Evolutionary conservation across 495 filamentous ascomycete species (phyloP).

Genomic region (Annulohypoxylon stygium): DNA sequence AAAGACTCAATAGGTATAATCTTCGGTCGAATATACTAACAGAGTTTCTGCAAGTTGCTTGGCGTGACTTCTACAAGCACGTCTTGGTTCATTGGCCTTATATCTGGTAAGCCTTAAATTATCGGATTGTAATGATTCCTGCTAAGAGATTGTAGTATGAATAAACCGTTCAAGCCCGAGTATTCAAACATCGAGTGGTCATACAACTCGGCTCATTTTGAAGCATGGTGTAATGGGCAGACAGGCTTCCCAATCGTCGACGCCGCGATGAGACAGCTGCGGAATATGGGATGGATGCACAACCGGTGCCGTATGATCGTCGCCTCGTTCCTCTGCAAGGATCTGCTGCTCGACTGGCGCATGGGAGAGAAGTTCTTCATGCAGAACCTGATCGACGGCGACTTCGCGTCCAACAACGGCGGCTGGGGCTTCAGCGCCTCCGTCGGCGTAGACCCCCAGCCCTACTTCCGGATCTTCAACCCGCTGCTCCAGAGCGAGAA

Average conservation of each 20-base stretch:
- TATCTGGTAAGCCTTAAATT: slow-evolving; percentile 70
- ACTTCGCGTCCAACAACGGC: slow-evolving; percentile 93
- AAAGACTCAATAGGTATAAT: too few relatives aligned
- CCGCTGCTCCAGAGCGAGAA: slow-evolving; percentile 87
- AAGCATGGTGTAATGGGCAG: slow-evolving; percentile 78
- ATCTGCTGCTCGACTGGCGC: slow-evolving; percentile 91
- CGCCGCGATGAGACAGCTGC: slow-evolving; percentile 90
- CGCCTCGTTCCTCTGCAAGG: slow-evolving; percentile 88
- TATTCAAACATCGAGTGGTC: slow-evolving; percentile 88
- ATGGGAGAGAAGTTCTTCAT: slow-evolving; percentile 92
- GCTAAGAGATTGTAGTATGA: slow-evolving; percentile 72
- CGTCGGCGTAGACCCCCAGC: slow-evolving; percentile 90
- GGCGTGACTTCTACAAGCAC: slow-evolving; percentile 95
- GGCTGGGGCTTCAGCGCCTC: slow-evolving; percentile 89
- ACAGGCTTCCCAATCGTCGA: slow-evolving; percentile 93
- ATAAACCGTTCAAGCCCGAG: slow-evolving; percentile 91
- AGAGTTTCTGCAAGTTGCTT: slow-evolving; percentile 66
- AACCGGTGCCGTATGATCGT: slow-evolving; percentile 92
- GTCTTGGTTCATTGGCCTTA: slow-evolving; percentile 90
- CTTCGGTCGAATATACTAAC: too few relatives aligned
- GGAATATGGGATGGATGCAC: slow-evolving; percentile 82
- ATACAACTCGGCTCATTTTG: slow-evolving; percentile 75
- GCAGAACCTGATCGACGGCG: slow-evolving; percentile 88
- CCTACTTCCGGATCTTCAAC: slow-evolving; percentile 94
- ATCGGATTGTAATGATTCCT: neutral